Base-by-base conservation (phyloP, 495 filamentous ascomycete genomes). In the Aspergillus diversus region DNA sequence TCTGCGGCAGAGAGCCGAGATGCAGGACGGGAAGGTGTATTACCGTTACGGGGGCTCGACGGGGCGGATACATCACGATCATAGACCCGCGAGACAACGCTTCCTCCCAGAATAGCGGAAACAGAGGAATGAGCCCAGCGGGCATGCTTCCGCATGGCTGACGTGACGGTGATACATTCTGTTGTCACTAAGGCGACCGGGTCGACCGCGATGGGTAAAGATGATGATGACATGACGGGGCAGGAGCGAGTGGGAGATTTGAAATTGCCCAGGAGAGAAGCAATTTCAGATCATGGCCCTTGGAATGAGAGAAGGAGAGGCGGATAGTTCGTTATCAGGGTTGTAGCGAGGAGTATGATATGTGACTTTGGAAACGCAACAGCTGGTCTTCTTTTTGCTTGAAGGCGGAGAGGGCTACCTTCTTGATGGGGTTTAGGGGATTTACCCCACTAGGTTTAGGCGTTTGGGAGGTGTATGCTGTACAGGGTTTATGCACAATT, bases 151-250 rank as follows among this genome's bases (percentile, higher is more conserved):
- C 96, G 92, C 89, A 99, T 97, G 33, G 93, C 93, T 67, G 93
- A 96, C 32, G 95, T 97, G 75, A 99, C 93, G 42, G 92, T 90
- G 74, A 99, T 98, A 74, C 96, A 99, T 89, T 99, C 95, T 78
- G 96, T 97, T 33, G 94, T 96, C 68, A 99, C 93, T 63, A 99
- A 78, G 48, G 96, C 93, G 58, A 97, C 92, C 4, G 95, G 93
- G 63, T 98, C 92, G 52, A 98, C 90, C 43, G 95, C 93, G 50
- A 98, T 92, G 11, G 92, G 76, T 33, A 85, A 73, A 43, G 77
- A 57, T 5, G 64, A 55, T 52, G 64, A 63, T n/a, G 68, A 61
- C 63, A 65, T 65, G 55, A 52, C 53, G 42, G 60, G 55, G 43
- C n/a, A 47, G 33, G 50, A 59, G 43, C 47, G 60, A 62, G 49